Conservation (phyloP, 768 basidiomycete species). For the Phaffia australis region DNA sequence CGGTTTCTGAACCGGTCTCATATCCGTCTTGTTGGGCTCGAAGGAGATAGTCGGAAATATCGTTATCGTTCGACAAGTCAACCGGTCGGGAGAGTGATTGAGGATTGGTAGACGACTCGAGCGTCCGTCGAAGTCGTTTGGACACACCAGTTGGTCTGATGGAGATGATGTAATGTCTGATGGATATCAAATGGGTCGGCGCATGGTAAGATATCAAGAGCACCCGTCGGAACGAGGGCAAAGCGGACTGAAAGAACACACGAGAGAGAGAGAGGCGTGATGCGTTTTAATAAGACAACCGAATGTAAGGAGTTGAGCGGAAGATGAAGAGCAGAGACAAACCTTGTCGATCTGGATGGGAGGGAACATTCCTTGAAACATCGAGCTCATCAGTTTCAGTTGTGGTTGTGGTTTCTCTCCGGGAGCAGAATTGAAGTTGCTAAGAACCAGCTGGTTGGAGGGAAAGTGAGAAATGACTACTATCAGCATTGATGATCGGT, state of each 20-base stretch:
- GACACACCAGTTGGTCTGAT: conserved; percentile 92
- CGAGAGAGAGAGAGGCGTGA: neutral
- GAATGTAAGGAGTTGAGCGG: neutral
- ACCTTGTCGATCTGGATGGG: conserved; percentile 53
- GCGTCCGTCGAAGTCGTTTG: conserved; percentile 71
- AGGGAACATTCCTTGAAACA: conserved; percentile 93
- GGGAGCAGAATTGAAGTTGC: conserved; percentile 48
- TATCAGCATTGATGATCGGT: neutral
- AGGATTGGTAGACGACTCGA: conserved; percentile 48
- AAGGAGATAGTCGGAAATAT: conserved; percentile 89
- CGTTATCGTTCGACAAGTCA: conserved; percentile 78
- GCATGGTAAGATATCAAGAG: conserved; percentile 86
- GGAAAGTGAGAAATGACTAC: neutral
- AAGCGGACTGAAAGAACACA: conserved; percentile 67
- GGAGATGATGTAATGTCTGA: conserved; percentile 89
- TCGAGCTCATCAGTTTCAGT: conserved; percentile 81
- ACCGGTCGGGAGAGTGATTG: conserved; percentile 40
- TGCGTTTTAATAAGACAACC: neutral
- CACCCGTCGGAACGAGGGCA: conserved; percentile 58
- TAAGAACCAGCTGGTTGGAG: conserved; percentile 63
- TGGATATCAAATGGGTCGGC: conserved; percentile 72
- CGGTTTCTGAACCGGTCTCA: conserved; percentile 62
- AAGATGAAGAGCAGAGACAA: conserved; percentile 6
- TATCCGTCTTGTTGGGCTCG: conserved; percentile 52
- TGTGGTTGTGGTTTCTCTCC: conserved; percentile 61